These are phyloP conservation scores for Sporopachydermia lactativora DNA, from an alignment of 805 yeast species.

Conservation along the genomic window DNA sequence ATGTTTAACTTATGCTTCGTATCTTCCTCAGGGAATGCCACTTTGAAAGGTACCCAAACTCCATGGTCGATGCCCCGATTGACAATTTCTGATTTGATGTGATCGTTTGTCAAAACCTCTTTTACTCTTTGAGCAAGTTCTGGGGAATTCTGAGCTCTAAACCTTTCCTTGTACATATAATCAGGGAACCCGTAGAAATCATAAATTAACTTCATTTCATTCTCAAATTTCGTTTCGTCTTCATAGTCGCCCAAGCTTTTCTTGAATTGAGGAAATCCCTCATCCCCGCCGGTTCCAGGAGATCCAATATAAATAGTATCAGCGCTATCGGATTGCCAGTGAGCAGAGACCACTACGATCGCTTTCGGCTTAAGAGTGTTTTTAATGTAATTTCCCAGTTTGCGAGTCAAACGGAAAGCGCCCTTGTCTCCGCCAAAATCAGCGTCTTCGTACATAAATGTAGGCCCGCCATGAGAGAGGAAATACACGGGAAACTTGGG, in stretches of 20 bases:
- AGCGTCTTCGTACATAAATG: conserved; percentile 46
- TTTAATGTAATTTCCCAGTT: conserved; percentile 38
- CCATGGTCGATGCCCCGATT: conserved; percentile 75
- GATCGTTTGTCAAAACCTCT: conserved; percentile 25
- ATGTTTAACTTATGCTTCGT: conserved; percentile 9
- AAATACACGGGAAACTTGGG: conserved; percentile 44
- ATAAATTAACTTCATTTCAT: conserved; percentile 47
- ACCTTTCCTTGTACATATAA: conserved; percentile 46
- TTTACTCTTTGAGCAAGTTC: conserved; percentile 31
- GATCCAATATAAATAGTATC: conserved; percentile 34
- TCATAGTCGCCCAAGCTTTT: conserved; percentile 2
- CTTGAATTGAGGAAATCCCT: conserved; percentile 4
- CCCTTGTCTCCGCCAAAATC: conserved; percentile 38
- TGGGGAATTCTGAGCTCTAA: conserved; percentile 34
- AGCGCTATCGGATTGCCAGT: conserved; percentile 44
- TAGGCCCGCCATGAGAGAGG: conserved; percentile 77
- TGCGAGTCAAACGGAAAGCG: conserved; percentile 38
- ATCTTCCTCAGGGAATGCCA: conserved; percentile 40
- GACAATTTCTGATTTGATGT: conserved; percentile 30
- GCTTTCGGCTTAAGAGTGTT: conserved; percentile 45
- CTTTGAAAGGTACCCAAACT: conserved; percentile 67
- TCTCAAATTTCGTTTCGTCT: conserved; percentile 9
- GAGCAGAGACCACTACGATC: conserved; percentile 58
- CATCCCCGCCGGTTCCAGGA: conserved; percentile 17
- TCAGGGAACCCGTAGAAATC: conserved; percentile 67